These are phyloP conservation scores for Russula lepida DNA, from an alignment of 768 basidiomycete species.

Conservation along the genomic window DNA sequence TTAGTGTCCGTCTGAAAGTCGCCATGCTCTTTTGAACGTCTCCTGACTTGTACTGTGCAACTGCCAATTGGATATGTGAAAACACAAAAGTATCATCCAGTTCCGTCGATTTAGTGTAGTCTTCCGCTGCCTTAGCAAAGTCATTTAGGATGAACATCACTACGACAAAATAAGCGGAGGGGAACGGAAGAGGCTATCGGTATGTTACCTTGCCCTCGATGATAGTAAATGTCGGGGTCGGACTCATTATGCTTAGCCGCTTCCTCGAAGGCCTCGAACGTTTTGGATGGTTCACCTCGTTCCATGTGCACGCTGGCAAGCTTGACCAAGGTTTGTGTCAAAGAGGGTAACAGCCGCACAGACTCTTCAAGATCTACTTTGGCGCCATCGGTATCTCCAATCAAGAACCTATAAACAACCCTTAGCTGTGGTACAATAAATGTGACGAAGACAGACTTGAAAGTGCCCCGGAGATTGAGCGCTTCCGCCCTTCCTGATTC, in stretches of 20 bases:
- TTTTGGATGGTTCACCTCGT: slow-evolving; percentile 67
- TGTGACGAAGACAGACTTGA: slow-evolving; percentile 54
- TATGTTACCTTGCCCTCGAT: slow-evolving; percentile 83
- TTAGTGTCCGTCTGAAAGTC: slow-evolving; percentile 79
- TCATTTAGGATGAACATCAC: slow-evolving; percentile 95
- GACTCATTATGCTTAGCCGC: slow-evolving; percentile 74
- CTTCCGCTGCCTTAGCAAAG: slow-evolving; percentile 74
- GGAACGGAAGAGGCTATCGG: not conserved
- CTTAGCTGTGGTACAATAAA: not conserved
- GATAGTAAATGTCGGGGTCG: slow-evolving; percentile 97
- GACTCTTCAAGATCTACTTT: slow-evolving; percentile 77
- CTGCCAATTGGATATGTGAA: slow-evolving; percentile 94
- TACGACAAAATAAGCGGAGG: slow-evolving; percentile 25
- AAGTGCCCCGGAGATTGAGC: slow-evolving; percentile 88
- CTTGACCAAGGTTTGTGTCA: slow-evolving; percentile 91
- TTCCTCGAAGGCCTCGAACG: slow-evolving; percentile 87
- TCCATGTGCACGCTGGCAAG: slow-evolving; percentile 98
- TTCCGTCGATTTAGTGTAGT: slow-evolving; percentile 85
- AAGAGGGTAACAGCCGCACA: slow-evolving; percentile 52
- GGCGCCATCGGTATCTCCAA: slow-evolving; percentile 73
- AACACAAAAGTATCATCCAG: slow-evolving; percentile 89
- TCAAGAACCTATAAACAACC: slow-evolving; percentile 62
- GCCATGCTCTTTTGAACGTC: slow-evolving; percentile 77
- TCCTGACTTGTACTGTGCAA: slow-evolving; percentile 90
- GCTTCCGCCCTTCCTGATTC: slow-evolving; percentile 75